phyloP scores from a whole-genome alignment of 1,284 basidiomycete species.

The Heterobasidion irregulare region DNA sequence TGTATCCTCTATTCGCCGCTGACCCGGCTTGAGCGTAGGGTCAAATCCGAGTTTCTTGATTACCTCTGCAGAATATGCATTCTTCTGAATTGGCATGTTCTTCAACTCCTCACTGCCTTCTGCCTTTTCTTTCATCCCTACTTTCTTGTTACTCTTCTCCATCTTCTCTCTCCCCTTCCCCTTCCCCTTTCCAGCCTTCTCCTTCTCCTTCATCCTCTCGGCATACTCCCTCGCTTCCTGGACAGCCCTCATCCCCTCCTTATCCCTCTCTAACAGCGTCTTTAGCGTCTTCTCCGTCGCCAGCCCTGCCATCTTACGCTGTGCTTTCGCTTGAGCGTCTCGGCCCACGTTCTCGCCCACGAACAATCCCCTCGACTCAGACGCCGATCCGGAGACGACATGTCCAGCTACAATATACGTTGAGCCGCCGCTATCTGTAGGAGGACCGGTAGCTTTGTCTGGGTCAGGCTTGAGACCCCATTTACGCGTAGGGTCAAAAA shows the following conservation, averaged over 20 bases:
- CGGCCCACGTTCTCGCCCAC: conserved; percentile 64
- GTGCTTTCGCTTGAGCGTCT: conserved; percentile 64
- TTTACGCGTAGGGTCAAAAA: conserved; percentile 58
- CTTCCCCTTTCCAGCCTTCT: conserved; percentile 14
- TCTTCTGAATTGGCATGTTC: conserved; percentile 22
- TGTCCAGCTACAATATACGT: conserved; percentile 80
- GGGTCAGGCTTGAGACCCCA: conserved; percentile 59
- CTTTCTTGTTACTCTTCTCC: conserved; percentile 7
- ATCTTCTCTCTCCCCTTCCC: conserved; percentile 12
- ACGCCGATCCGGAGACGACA: conserved; percentile 42
- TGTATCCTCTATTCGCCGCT: conserved; percentile 26
- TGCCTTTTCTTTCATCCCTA: neutral
- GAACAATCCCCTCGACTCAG: conserved; percentile 39
- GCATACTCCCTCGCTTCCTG: conserved; percentile 44
- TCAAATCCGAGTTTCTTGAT: conserved; percentile 70
- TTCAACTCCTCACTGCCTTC: neutral
- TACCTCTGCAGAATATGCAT: conserved; percentile 51
- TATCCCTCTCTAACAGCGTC: conserved; percentile 51
- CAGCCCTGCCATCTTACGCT: conserved; percentile 47
- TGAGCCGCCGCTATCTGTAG: conserved; percentile 33
- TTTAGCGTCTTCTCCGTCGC: conserved; percentile 56
- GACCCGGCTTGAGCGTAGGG: conserved; percentile 47
- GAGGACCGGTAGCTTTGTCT: neutral
- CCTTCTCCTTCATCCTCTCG: conserved; percentile 15
- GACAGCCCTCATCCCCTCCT: conserved; percentile 53